Evolutionary conservation across 2,329 filamentous ascomycete genomes (phyloP).

Genomic region (Talaromyces sp.): DNA sequence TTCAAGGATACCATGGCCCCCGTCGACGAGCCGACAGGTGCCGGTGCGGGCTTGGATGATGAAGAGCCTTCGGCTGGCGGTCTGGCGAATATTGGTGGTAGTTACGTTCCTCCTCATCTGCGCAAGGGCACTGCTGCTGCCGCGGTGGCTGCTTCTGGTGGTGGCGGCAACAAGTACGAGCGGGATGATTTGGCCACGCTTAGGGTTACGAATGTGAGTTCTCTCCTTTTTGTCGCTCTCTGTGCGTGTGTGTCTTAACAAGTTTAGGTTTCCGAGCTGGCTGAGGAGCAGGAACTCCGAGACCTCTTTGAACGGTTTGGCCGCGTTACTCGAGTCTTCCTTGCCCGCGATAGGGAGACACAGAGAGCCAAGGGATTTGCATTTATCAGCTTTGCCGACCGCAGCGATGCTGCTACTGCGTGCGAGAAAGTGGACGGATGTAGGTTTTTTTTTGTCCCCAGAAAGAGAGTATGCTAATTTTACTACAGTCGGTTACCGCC

Average conservation of each 20-base stretch:
- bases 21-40: slow-evolving; percentile 40
- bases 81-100: slow-evolving; percentile 62
- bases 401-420: slow-evolving; percentile 82
- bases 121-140: slow-evolving; percentile 58
- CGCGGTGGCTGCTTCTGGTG: slow-evolving; percentile 41
- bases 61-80: slow-evolving; percentile 47
- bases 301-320: slow-evolving; percentile 98
- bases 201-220: slow-evolving; percentile 90
- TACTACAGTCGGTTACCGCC: slow-evolving; percentile 46
- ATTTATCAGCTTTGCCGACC: slow-evolving; percentile 94
- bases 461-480: neutral
- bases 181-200: slow-evolving; percentile 94
- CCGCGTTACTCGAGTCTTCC: slow-evolving; percentile 92
- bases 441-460: no score
- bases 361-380: slow-evolving; percentile 97
- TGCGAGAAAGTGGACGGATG: slow-evolving; percentile 98
- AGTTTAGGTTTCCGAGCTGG: slow-evolving; percentile 78
- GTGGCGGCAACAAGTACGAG: slow-evolving; percentile 91
- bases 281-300: slow-evolving; percentile 89
- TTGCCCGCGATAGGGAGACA: slow-evolving; percentile 96
- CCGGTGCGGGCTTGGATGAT: slow-evolving; percentile 38
- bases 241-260: neutral
- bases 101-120: slow-evolving; percentile 92
- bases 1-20: slow-evolving; percentile 99
- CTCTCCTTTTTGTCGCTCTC: neutral